These are phyloP conservation scores for Aciculoconidium aculeatum DNA, from an alignment of 805 yeast species.

Conservation along the genomic window DNA sequence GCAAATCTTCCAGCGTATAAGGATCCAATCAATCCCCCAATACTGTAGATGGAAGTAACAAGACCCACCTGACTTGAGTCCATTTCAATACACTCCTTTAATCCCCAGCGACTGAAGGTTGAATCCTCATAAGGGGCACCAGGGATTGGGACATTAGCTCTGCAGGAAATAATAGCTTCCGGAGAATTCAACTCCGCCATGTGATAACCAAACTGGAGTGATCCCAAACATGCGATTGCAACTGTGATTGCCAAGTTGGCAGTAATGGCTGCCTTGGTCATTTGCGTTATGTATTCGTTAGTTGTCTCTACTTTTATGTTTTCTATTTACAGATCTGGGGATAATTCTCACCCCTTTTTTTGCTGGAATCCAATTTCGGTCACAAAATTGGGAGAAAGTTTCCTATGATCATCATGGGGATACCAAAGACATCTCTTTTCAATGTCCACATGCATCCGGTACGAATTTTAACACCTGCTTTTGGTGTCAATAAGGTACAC, in stretches of 20 bases:
- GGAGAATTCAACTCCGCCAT: constrained; percentile 95
- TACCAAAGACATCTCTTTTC: constrained; percentile 91
- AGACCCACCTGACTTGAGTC: constrained; percentile 57
- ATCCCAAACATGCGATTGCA: constrained; percentile 63
- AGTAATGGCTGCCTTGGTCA: no score
- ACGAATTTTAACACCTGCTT: constrained; percentile 47
- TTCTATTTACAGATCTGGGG: neutral
- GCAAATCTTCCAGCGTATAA: constrained; percentile 60
- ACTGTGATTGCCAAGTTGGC: constrained; percentile 38
- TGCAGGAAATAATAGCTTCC: constrained; percentile 61
- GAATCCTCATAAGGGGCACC: constrained; percentile 26
- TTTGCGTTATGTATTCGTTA: neutral
- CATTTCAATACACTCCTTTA: constrained; percentile 52
- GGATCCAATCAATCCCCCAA: constrained; percentile 82
- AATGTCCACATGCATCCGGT: constrained; percentile 90
- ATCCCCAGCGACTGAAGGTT: constrained; percentile 36
- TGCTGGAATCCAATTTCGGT: constrained; percentile 1
- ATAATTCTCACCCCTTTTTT: neutral
- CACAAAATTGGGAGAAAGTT: constrained; percentile 77
- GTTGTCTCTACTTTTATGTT: constrained; percentile 1
- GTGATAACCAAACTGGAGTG: constrained; percentile 90
- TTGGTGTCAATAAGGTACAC: constrained; percentile 69
- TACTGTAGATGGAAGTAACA: constrained; percentile 70
- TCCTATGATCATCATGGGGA: constrained; percentile 95
- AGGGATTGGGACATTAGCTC: constrained; percentile 22